Conservation (phyloP, 148 eudicot species). For the Camellia granthamiana region DNA sequence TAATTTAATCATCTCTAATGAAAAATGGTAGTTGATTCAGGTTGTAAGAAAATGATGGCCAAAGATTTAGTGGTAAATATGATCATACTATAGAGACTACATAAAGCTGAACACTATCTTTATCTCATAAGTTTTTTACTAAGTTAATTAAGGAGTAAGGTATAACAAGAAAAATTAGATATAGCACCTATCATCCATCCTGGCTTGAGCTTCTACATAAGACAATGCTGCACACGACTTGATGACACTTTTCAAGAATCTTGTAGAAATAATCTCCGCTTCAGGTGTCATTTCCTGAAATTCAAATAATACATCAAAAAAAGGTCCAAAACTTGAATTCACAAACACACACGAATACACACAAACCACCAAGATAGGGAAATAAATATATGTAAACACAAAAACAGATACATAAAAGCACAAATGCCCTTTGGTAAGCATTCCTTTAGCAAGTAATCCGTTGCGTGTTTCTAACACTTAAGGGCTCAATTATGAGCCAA, state of each 20-base stretch:
- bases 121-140: neutral
- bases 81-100: neutral
- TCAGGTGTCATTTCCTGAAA: conserved; percentile 94
- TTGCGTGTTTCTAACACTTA: too few relatives aligned
- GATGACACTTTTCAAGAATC: conserved; percentile 83
- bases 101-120: neutral
- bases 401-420: neutral
- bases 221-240: conserved; percentile 95
- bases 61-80: neutral
- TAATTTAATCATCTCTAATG: neutral
- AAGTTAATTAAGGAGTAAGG: neutral
- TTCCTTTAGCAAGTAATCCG: too few relatives aligned
- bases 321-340: conserved; percentile 8
- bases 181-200: conserved; percentile 96
- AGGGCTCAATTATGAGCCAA: neutral
- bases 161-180: conserved; percentile 4
- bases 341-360: neutral
- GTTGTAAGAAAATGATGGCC: neutral
- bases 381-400: neutral
- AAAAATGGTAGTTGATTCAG: neutral
- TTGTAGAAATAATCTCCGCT: conserved; percentile 82
- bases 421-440: neutral
- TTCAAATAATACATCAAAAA: conserved; percentile 1
- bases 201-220: conserved; percentile 97
- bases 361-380: neutral